Base-by-base conservation (phyloP, 1,284 basidiomycete species). In the Agroathelia rolfsii region DNA sequence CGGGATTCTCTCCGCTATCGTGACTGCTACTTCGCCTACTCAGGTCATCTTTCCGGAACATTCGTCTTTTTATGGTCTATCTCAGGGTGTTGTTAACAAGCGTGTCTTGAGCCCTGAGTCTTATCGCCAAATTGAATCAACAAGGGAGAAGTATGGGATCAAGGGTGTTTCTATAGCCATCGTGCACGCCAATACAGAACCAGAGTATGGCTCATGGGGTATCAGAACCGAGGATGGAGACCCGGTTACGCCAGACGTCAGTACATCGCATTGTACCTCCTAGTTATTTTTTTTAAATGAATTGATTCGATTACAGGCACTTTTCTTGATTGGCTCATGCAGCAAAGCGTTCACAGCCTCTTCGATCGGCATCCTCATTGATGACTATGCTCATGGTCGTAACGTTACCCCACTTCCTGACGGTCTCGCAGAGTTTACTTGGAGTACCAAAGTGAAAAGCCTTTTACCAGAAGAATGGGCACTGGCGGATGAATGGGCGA, bases 281-380 rank as follows among this genome's bases (percentile, higher is more conserved):
- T n/a, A n/a, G n/a, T n/a, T n/a, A n/a, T n/a, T n/a, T n/a, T n/a
- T n/a, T n/a, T n/a, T n/a, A n/a, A n/a, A n/a, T n/a, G n/a, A n/a
- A n/a, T n/a, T n/a, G n/a, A n/a, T n/a, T n/a, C n/a, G n/a, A n/a
- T n/a, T 28, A 0, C 24, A 66, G 61, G 64, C 62, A 0, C 32
- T 61, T 10, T 61, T 63, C 39, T 40, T 44, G 22, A 46, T 63
- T 18, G 61, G 45, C 1, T 58, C 55, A 0, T 49, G 51, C 24
- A 59, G 56, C 13, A 61, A 66, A 36, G 55, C 56, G 1, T 65
- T 66, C 43, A 47, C 61, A n/a, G 48, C 53, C 2, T 49, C 48
- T 0, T 45, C 58, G 2, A 33, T 66, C 2, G 62, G 63, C 1
- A 50, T 65, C 6, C 49, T 66, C 9, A 57, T 62, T 15, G 53